Evolutionary conservation across 148 eudicot species (phyloP), one percentile per base, ranked within the genome.

Genomic region (Rheum nobile): DNA sequence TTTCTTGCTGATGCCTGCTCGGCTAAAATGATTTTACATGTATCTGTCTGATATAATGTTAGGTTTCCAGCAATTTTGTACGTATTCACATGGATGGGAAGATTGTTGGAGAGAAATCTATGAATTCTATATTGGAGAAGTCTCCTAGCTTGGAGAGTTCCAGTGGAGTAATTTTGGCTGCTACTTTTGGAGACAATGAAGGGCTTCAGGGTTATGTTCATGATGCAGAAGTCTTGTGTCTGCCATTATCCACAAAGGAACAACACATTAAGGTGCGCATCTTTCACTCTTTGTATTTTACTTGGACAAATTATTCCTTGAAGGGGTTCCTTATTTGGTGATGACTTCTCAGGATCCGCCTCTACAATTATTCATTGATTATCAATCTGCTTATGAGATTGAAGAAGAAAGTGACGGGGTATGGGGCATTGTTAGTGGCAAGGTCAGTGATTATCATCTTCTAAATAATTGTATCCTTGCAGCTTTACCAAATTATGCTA

Each of bases 341-440:
- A 34, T 43, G 67, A 34, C 54, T 73, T 47, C 70, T 71, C 81
- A 93, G 96, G 86, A 88, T 81, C 92, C 92, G 35, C 94, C 97
- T 76, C 38, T 88, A 29, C 83, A 74, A 75, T 75, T 90, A 75
- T 77, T 75, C 75, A 70, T 93, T 73, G 96, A 88, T 80, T 63
- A 73, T 72, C 80, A 88, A 76, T 87, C 86, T 84, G 87, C 80
- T 72, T 82, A 80, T 26, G 91, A 85, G 52, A 84, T 89, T 29
- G 96, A 91, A 77, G 82, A 79, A 79, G 96, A 89, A 63, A 77
- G 70, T 72, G 89, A 80, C 71, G 98, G 96, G 77, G 91, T 83
- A 71, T 91, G 91, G 98, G 88, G 85, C 79, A 82, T 93, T 73
- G 88, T 85, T 71, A 90, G 92, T 78, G 97, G 97, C 77, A 86